Evolutionary conservation across 139 green algal genomes (phyloP).

Genomic region (Closterium sp.): DNA sequence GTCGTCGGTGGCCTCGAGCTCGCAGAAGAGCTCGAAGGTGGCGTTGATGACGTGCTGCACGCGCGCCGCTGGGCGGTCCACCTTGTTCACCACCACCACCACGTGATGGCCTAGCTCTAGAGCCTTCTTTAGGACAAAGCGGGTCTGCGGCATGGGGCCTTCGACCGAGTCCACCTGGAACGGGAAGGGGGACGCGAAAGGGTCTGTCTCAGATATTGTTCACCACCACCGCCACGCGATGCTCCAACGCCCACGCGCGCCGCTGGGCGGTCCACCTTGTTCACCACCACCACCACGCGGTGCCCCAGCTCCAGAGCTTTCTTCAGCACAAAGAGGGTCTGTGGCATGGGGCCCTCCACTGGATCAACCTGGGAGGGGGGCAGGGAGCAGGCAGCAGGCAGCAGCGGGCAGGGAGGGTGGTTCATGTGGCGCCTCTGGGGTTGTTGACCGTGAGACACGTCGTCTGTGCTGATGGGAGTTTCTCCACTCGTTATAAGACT

Average conservation of each 20-base stretch:
- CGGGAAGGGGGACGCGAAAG: no score
- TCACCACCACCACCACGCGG: conserved; percentile 94
- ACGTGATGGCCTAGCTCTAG: conserved; percentile 92
- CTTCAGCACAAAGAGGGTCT: conserved; percentile 97
- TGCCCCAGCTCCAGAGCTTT: conserved; percentile 94
- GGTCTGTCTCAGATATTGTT: conserved; percentile 95
- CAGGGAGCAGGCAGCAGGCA: no score
- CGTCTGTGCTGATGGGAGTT: no score
- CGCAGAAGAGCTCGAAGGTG: conserved; percentile 96
- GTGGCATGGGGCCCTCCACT: conserved; percentile 85
- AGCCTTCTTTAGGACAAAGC: conserved; percentile 97
- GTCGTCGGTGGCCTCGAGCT: conserved; percentile 90
- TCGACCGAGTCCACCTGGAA: conserved; percentile 90
- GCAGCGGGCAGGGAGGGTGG: no score
- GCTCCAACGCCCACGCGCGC: no score
- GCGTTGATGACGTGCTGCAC: conserved; percentile 58
- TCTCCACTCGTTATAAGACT: no score
- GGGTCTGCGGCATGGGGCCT: conserved; percentile 90
- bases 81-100: conserved; percentile 99
- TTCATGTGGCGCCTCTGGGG: no score
- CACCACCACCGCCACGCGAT: conserved; percentile 96
- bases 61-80: conserved; percentile 71
- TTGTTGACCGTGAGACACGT: no score
- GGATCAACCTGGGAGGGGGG: conserved; percentile 78
- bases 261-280: no score